Evolutionary conservation across 139 green algal genomes (phyloP).

Genomic region (Volvox reticuliferus): DNA sequence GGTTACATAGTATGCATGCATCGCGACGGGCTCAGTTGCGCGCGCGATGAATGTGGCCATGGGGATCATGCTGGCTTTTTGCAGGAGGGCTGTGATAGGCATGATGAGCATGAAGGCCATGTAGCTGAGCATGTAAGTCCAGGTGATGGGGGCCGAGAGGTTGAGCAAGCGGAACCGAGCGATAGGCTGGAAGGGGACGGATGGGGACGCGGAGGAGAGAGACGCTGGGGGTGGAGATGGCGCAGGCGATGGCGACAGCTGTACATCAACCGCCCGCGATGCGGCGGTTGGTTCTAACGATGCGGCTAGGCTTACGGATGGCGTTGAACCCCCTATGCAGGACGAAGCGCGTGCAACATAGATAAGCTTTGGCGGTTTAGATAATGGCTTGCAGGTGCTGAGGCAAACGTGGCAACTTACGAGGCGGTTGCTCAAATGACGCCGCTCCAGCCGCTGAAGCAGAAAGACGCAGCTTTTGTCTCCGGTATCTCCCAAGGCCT

Average conservation of each 20-base stretch:
- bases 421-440: slow-evolving; percentile 11
- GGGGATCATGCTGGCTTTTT: slow-evolving; percentile 61
- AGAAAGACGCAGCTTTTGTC: neutral
- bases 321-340: neutral
- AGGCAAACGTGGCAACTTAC: neutral
- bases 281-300: neutral
- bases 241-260: neutral
- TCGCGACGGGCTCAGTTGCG: slow-evolving; percentile 72
- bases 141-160: slow-evolving; percentile 53
- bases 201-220: neutral
- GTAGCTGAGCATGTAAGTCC: slow-evolving; percentile 71
- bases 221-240: neutral
- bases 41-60: slow-evolving; percentile 57
- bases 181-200: neutral
- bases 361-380: neutral
- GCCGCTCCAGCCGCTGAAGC: slow-evolving; percentile 16
- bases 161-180: slow-evolving; percentile 26
- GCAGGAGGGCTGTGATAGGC: slow-evolving; percentile 61
- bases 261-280: neutral
- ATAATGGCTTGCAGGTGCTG: neutral
- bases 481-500: slow-evolving; percentile 21
- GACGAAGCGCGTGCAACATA: neutral
- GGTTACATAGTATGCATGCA: slow-evolving; percentile 80
- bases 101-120: slow-evolving; percentile 72
- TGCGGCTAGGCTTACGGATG: neutral